Base-by-base conservation (phyloP, 208 protist genomes). In the Balamuthia mandrillaris region DNA sequence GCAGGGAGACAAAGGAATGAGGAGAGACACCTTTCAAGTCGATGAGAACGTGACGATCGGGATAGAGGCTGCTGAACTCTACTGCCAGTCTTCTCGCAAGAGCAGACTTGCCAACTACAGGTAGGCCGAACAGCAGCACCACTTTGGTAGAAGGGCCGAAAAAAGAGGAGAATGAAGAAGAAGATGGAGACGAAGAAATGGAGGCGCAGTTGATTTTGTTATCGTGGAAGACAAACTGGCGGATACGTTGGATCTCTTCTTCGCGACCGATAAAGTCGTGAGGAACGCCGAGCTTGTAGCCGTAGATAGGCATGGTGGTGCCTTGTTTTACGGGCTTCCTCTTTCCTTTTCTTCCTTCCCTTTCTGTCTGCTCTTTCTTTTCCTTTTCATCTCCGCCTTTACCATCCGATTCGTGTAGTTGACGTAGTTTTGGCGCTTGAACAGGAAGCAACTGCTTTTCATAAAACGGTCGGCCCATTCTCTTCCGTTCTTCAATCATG, bases 231-330 rank as follows among this genome's bases (percentile, higher is more conserved):
- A 86, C 68, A 33, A 86, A 86, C 21, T 60, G 35, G 7, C 3
- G 39, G 45, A 86, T 86, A 14, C 33, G 31, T 21, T 78, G 24
- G 10, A 86, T 31, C 35, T 86, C 83, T n/a, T 24, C 2, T 24
- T 86, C 77, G 35, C 83, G 7, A 14, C 83, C 83, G 33, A 86
- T 42, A 24, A 74, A 74, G 21, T 74, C 63, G 63, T 74, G 44
- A n/a, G 63, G 63, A n/a, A n/a, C n/a, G n/a, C n/a, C n/a, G n/a
- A n/a, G n/a, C n/a, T n/a, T n/a, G n/a, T n/a, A n/a, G n/a, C n/a
- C n/a, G n/a, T n/a, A n/a, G n/a, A n/a, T n/a, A n/a, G n/a, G n/a
- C n/a, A n/a, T n/a, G n/a, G n/a, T n/a, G n/a, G n/a, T n/a, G n/a
- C n/a, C n/a, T n/a, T n/a, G n/a, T n/a, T n/a, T n/a, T n/a, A n/a